Evolutionary conservation across 2,329 filamentous ascomycete genomes (phyloP).

Genomic region (Sarocladium oryzae): DNA sequence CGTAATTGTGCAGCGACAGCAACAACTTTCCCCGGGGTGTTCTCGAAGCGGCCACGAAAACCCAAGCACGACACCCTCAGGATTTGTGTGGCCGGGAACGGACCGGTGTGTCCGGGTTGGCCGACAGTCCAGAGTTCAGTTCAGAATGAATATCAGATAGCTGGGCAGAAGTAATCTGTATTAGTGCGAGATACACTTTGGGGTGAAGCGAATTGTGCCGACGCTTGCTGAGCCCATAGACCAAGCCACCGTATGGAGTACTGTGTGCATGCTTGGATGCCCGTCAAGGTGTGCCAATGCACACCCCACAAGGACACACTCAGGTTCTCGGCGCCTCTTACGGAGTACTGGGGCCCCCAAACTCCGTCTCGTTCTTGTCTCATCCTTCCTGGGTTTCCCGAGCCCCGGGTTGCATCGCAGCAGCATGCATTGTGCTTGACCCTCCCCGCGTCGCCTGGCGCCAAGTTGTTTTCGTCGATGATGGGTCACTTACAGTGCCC

Average conservation of each 20-base stretch:
- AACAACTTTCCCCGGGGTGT: neutral
- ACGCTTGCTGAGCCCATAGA: too few species aligned
- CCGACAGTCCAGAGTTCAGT: too few species aligned
- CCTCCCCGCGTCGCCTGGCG: neutral
- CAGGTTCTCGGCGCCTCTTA: too few species aligned
- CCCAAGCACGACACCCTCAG: neutral
- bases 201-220: too few species aligned
- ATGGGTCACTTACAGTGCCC: neutral
- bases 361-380: neutral
- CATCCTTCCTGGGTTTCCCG: slow-evolving; percentile 1
- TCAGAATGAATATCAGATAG: too few species aligned
- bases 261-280: too few species aligned
- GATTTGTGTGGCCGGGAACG: too few species aligned
- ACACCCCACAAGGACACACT: neutral
- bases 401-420: slow-evolving; percentile 3
- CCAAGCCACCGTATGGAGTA: too few species aligned
- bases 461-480: neutral
- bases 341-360: neutral
- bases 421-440: neutral
- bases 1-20: slow-evolving; percentile 5
- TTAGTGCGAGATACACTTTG: too few species aligned
- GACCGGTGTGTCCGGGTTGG: too few species aligned
- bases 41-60: neutral
- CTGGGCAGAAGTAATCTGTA: too few species aligned
- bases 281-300: too few species aligned